Evolutionary conservation across 495 filamentous ascomycete species (phyloP).

Genomic region (Chlorociboria aeruginascens): DNA sequence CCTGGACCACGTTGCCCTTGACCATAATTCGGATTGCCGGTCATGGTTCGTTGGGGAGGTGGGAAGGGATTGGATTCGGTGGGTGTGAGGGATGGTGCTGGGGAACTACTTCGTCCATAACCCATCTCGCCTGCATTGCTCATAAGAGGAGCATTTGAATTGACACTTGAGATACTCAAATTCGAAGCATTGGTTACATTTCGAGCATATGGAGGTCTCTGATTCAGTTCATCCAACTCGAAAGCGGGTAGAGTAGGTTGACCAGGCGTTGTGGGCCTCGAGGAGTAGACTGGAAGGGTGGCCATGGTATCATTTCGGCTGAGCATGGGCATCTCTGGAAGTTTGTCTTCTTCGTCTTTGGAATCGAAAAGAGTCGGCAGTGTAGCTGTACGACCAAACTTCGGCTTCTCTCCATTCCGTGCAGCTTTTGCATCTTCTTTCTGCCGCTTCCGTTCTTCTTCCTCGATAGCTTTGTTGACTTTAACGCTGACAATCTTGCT

Average conservation of each 20-base stretch:
- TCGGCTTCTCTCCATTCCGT: slow-evolving; percentile 40
- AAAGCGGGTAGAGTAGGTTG: slow-evolving; percentile 24
- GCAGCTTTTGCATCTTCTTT: slow-evolving; percentile 45
- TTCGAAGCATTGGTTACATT: slow-evolving; percentile 24
- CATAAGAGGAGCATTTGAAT: slow-evolving; percentile 47
- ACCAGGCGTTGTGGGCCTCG: slow-evolving; percentile 38
- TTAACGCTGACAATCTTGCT: slow-evolving; percentile 69
- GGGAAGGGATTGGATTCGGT: slow-evolving; percentile 25
- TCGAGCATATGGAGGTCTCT: slow-evolving; percentile 32
- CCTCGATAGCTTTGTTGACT: slow-evolving; percentile 73
- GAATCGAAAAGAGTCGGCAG: slow-evolving; percentile 48
- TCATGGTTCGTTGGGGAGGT: slow-evolving; percentile 19
- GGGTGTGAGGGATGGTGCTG: slow-evolving; percentile 29
- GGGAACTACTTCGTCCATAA: slow-evolving; percentile 35
- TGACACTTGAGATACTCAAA: slow-evolving; percentile 28
- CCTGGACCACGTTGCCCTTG: slow-evolving; percentile 8
- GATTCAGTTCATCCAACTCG: slow-evolving; percentile 32
- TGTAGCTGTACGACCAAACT: slow-evolving; percentile 48
- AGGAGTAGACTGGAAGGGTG: slow-evolving; percentile 50
- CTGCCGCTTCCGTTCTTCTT: slow-evolving; percentile 47
- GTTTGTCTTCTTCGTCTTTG: slow-evolving; percentile 36
- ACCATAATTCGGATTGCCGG: slow-evolving; percentile 11
- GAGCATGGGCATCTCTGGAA: slow-evolving; percentile 44
- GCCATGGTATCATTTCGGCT: slow-evolving; percentile 55
- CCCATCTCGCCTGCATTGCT: slow-evolving; percentile 47